Conservation (phyloP, 2,329 filamentous ascomycete genomes). For the Sporothrix humicola region DNA sequence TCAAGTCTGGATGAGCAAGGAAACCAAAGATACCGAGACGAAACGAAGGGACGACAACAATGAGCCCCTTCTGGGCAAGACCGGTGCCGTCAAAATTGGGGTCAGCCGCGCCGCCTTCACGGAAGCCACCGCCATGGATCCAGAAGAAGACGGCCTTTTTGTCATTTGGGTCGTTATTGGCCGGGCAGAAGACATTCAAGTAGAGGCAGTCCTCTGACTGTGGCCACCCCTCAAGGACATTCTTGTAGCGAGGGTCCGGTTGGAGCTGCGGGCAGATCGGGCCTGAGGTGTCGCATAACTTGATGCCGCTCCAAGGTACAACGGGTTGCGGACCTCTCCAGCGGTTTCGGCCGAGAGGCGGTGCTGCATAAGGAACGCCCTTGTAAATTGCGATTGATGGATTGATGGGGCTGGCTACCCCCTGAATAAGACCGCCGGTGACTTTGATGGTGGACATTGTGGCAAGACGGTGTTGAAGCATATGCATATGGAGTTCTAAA, state of each 20-base stretch:
- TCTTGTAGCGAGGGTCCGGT: neutral
- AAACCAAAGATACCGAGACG: neutral
- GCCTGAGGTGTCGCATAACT: neutral
- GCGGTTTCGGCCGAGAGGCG: neutral
- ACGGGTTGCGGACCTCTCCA: neutral
- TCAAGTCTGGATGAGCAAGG: neutral
- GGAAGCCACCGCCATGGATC: constrained; percentile 5
- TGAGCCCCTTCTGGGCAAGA: neutral
- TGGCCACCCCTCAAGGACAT: neutral
- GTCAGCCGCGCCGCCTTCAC: neutral
- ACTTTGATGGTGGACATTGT: neutral
- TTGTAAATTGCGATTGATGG: neutral
- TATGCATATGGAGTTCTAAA: no score
- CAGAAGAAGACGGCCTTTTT: neutral
- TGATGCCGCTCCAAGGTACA: neutral
- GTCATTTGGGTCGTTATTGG: neutral
- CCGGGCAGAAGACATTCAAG: neutral
- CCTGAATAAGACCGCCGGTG: neutral
- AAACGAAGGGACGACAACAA: neutral
- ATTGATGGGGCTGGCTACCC: neutral
- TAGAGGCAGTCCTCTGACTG: constrained; percentile 3
- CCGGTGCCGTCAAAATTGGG: constrained; percentile 16
- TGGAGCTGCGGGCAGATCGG: neutral
- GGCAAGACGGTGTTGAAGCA: no score
- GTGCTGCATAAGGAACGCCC: neutral